These are phyloP conservation scores for Fusarium siculi DNA, from an alignment of 2,329 filamentous ascomycete genomes.

Conservation along the genomic window DNA sequence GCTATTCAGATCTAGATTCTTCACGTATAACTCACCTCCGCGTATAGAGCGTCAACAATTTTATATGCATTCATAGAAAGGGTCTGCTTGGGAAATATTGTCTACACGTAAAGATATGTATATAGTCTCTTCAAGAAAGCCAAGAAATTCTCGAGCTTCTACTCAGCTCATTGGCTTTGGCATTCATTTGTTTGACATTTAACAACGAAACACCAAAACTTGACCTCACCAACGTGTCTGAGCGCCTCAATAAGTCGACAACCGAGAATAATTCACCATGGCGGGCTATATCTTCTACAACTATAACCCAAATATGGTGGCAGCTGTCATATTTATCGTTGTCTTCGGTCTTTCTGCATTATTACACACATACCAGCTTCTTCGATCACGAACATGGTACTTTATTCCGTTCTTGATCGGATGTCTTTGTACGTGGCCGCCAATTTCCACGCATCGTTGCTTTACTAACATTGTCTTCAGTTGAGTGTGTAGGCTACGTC, in stretches of 20 bases:
- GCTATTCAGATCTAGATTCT: background rate
- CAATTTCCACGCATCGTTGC: too few relatives aligned
- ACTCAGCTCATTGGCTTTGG: background rate
- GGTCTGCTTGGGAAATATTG: background rate
- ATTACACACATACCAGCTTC: constrained; percentile 54
- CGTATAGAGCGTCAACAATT: constrained; percentile 19
- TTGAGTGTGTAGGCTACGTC: constrained; percentile 54
- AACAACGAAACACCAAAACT: background rate
- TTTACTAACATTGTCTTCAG: constrained; percentile 17
- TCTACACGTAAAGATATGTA: constrained; percentile 20
- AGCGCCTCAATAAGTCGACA: background rate
- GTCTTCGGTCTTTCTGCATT: constrained; percentile 53
- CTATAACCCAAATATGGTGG: constrained; percentile 58
- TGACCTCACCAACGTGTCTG: background rate
- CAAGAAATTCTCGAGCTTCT: background rate
- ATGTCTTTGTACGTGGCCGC: constrained; percentile 56
- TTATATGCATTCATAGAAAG: background rate
- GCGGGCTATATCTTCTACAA: constrained; percentile 52
- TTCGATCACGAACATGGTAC: constrained; percentile 59
- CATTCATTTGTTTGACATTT: background rate
- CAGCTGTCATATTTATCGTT: constrained; percentile 55
- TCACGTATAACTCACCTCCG: constrained; percentile 13
- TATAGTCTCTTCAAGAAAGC: constrained; percentile 15
- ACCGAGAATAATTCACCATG: constrained; percentile 17
- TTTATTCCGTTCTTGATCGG: constrained; percentile 64